Base-by-base conservation (phyloP, 768 basidiomycete genomes). In the Boletus rubescentipes region DNA sequence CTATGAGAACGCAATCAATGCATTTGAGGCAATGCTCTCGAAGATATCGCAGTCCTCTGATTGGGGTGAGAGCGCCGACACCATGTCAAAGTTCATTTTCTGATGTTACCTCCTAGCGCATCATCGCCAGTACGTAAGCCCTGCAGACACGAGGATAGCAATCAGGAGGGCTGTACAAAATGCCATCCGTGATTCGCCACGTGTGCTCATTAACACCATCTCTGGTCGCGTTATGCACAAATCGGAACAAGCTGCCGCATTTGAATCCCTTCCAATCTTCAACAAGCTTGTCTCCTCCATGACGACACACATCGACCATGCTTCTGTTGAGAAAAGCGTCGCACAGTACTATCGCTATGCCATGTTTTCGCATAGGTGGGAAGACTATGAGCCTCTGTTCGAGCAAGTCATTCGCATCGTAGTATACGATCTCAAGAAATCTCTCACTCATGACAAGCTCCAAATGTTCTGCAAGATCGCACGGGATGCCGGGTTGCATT, bases 361-460 rank as follows among this genome's bases (percentile, higher is more conserved):
- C 4, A 55, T 23, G 38, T n/a, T 57, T n/a, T 49, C 55, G 11
- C 58, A 56, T 41, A 51, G 12, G 9, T 55, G 57, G 57, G 53
- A 55, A 23, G 34, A 20, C 5, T 18, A 47, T 11, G 51, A 38
- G 23, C 54, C 49, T 5, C 54, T 31, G 1, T 58, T 51, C 15
- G 21, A 48, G 2, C 30, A 46, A 9, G 36, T 51, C 31, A 4
- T 21, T 0, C 14, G 18, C 3, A 30, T 20, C 2, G n/a, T 32
- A 4, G 55, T 59, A 5, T 59, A 59, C 3, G 37, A 48, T 16
- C 49, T 59, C 2, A 23, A 48, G 12, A 36, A 34, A 6, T 48
- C 49, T 8, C 50, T 39, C 5, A 41, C 48, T 5, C 43, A 36
- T 6, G 16, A 26, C 23, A 47, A 36, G 18, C 16, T 47, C 3